These are phyloP conservation scores for Fusarium papillatum DNA, from an alignment of 2,329 filamentous ascomycete genomes.

Conservation along the genomic window DNA sequence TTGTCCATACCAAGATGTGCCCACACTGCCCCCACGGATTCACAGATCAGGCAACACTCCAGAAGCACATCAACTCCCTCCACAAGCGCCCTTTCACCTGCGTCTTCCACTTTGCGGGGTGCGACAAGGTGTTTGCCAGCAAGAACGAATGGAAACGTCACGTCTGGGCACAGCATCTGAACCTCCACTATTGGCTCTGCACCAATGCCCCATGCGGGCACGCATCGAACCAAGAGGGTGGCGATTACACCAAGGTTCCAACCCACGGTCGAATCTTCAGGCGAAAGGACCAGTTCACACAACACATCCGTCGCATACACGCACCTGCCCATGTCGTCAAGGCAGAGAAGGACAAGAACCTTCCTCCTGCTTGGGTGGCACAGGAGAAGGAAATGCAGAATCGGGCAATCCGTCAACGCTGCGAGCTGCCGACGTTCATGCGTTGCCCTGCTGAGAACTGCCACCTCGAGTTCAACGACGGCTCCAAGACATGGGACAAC, in stretches of 20 bases:
- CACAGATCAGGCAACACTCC: slow-evolving; percentile 58
- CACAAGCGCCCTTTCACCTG: slow-evolving; percentile 79
- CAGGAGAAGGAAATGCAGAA: slow-evolving; percentile 68
- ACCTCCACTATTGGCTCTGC: slow-evolving; percentile 82
- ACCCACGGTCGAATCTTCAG: slow-evolving; percentile 81
- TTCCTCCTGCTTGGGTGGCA: slow-evolving; percentile 60
- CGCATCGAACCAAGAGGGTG: slow-evolving; percentile 40
- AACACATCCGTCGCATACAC: slow-evolving; percentile 92
- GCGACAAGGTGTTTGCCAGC: slow-evolving; percentile 77
- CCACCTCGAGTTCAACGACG: slow-evolving; percentile 67
- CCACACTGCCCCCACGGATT: slow-evolving; percentile 49
- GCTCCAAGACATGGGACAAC: slow-evolving; percentile 79
- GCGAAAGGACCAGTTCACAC: slow-evolving; percentile 91
- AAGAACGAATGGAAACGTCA: slow-evolving; percentile 99
- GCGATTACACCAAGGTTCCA: slow-evolving; percentile 41
- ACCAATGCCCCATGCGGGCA: slow-evolving; percentile 69
- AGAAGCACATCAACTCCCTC: slow-evolving; percentile 64
- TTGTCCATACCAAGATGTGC: slow-evolving; percentile 21
- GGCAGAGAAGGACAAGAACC: slow-evolving; percentile 53
- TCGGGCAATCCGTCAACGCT: slow-evolving; percentile 71
- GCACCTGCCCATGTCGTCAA: slow-evolving; percentile 53
- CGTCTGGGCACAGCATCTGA: slow-evolving; percentile 83
- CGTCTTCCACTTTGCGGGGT: slow-evolving; percentile 84
- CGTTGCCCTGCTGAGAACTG: slow-evolving; percentile 75
- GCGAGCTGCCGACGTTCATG: slow-evolving; percentile 72